Conservation (phyloP, 2,329 filamentous ascomycete genomes). For the Penicillium sclerotiorum region DNA sequence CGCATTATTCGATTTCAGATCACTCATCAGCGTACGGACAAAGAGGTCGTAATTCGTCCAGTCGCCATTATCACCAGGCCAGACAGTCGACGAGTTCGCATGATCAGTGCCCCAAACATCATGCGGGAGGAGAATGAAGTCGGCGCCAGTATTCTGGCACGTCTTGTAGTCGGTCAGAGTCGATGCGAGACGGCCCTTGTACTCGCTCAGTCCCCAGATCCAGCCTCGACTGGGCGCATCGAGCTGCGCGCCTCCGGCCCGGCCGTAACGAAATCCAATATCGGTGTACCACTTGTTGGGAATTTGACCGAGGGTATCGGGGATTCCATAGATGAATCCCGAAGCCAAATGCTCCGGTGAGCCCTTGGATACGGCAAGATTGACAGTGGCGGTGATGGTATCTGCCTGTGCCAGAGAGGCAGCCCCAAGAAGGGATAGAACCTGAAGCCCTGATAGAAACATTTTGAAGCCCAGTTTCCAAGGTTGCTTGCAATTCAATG, state of each 20-base stretch:
- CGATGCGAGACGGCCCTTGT: slow-evolving; percentile 46
- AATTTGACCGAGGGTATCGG: slow-evolving; percentile 42
- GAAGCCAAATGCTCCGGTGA: slow-evolving; percentile 41
- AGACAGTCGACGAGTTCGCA: slow-evolving; percentile 41
- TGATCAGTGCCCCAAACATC: slow-evolving; percentile 55
- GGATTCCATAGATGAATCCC: slow-evolving; percentile 49
- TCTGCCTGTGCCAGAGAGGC: not conserved
- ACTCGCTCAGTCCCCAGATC: slow-evolving; percentile 41
- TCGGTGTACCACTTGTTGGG: slow-evolving; percentile 43
- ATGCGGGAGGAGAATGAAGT: slow-evolving; percentile 51
- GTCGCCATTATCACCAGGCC: slow-evolving; percentile 54
- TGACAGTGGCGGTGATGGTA: slow-evolving; percentile 26
- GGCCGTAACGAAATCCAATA: slow-evolving; percentile 45
- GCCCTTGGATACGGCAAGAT: slow-evolving; percentile 36
- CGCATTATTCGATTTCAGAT: slow-evolving; percentile 29
- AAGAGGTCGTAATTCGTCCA: slow-evolving; percentile 52
- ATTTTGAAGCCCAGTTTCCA: not conserved
- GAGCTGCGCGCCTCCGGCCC: slow-evolving; percentile 48
- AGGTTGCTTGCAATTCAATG: too few species aligned
- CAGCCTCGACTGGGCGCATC: slow-evolving; percentile 39
- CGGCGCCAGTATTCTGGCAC: slow-evolving; percentile 44
- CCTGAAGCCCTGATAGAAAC: not conserved
- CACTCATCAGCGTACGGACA: slow-evolving; percentile 34
- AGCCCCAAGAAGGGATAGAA: not conserved
- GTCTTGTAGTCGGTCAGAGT: slow-evolving; percentile 51